Percentiles rank a stretch among this genome's conserved stretches.
Evolutionary conservation across 2,329 filamentous ascomycete species (phyloP).

Genomic region (Fusarium temperatum): DNA sequence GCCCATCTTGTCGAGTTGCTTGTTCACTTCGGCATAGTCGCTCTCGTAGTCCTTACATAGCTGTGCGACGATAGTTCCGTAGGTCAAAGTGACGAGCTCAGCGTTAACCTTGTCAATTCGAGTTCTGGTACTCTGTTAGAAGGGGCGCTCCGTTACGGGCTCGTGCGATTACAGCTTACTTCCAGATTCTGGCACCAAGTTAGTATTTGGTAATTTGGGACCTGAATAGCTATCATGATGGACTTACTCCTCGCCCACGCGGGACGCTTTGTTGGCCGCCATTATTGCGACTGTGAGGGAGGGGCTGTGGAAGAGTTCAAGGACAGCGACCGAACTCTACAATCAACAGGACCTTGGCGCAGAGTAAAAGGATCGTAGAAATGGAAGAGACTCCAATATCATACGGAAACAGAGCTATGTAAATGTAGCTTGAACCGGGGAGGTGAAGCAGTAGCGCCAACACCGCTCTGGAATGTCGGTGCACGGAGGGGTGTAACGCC

Average conservation of each 20-base stretch:
- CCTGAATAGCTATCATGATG: not conserved
- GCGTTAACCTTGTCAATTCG: constrained; percentile 98
- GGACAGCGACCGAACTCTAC: not conserved
- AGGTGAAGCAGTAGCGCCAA: constrained; percentile 29
- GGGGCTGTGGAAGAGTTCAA: not conserved
- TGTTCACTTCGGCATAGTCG: constrained; percentile 95
- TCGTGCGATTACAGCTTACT: constrained; percentile 67
- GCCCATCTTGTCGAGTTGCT: constrained; percentile 98
- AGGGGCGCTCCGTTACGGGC: not conserved
- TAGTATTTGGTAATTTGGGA: constrained; percentile 31
- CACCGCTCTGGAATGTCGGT: constrained; percentile 37
- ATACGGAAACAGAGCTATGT: constrained; percentile 1
- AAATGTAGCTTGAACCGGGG: constrained; percentile 12
- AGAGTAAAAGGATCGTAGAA: not conserved
- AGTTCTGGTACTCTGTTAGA: constrained; percentile 66
- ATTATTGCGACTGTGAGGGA: constrained; percentile 48
- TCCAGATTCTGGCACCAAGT: constrained; percentile 79
- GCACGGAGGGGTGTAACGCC: constrained; percentile 35
- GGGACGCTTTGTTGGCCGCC: constrained; percentile 69
- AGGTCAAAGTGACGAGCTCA: constrained; percentile 95
- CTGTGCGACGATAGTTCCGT: constrained; percentile 96
- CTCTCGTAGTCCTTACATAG: constrained; percentile 95
- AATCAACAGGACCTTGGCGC: not conserved
- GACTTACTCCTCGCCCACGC: constrained; percentile 69
- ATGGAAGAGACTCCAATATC: not conserved